Evolutionary conservation across 2,329 filamentous ascomycete genomes (phyloP).

Genomic region (Clonostachys solani): DNA sequence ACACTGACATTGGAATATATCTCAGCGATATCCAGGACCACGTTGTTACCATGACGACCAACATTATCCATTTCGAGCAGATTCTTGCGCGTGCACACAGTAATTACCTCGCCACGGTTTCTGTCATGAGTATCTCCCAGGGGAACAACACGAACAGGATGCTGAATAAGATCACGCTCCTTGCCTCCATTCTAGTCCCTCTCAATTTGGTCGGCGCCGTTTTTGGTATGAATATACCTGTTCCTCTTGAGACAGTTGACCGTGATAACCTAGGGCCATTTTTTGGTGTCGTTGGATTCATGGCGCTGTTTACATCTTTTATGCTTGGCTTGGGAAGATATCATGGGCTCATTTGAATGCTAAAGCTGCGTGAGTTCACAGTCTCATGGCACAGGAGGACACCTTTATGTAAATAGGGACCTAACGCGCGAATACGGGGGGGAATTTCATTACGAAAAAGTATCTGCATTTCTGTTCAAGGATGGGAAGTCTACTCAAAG

Average conservation of each 20-base stretch:
- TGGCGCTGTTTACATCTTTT: slow-evolving; percentile 47
- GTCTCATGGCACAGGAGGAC: too few relatives aligned
- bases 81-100: slow-evolving; percentile 91
- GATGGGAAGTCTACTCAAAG: too few relatives aligned
- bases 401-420: too few relatives aligned
- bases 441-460: too few relatives aligned
- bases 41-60: slow-evolving; percentile 98
- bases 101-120: slow-evolving; percentile 94
- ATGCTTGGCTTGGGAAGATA: slow-evolving; percentile 31
- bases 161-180: slow-evolving; percentile 89
- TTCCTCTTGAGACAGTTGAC: slow-evolving; percentile 54
- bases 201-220: slow-evolving; percentile 87
- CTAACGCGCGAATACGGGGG: too few relatives aligned
- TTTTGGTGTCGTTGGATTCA: slow-evolving; percentile 41
- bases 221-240: slow-evolving; percentile 82
- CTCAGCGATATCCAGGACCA: slow-evolving; percentile 98
- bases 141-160: slow-evolving; percentile 86
- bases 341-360: too few relatives aligned
- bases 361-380: too few relatives aligned
- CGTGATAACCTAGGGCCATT: slow-evolving; percentile 51
- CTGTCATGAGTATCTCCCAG: slow-evolving; percentile 84
- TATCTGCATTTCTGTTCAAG: too few relatives aligned
- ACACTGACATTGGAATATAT: slow-evolving; percentile 95
- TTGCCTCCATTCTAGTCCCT: slow-evolving; percentile 93
- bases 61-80: slow-evolving; percentile 93